These are phyloP conservation scores for Jackrogersella minutella DNA, from an alignment of 495 filamentous ascomycete species.

Conservation along the genomic window DNA sequence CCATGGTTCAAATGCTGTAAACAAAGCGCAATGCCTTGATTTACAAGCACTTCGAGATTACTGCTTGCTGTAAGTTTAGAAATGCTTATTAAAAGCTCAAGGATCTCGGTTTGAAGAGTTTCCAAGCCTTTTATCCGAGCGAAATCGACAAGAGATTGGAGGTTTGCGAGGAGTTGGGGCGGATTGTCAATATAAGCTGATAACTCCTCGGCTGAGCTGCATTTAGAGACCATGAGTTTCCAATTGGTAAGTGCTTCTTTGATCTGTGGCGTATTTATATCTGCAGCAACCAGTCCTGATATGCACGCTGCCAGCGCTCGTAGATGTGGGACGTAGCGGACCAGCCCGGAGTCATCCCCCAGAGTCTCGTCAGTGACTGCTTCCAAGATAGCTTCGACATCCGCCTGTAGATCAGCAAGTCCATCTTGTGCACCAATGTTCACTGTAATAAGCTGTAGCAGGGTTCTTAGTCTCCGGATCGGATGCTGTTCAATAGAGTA, in stretches of 20 bases:
- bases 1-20: conserved; percentile 80
- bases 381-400: conserved; percentile 51
- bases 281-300: conserved; percentile 61
- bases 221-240: conserved; percentile 59
- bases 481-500: conserved; percentile 55
- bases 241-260: conserved; percentile 58
- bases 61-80: conserved; percentile 62
- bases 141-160: conserved; percentile 77
- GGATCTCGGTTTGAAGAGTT: conserved; percentile 52
- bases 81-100: conserved; percentile 60
- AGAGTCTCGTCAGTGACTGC: conserved; percentile 45
- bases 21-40: conserved; percentile 67
- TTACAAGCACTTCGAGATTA: conserved; percentile 63
- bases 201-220: conserved; percentile 60
- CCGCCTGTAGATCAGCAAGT: conserved; percentile 43
- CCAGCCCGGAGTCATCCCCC: conserved; percentile 63
- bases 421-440: conserved; percentile 46
- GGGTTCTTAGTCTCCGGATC: conserved; percentile 52
- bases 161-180: conserved; percentile 64
- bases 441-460: conserved; percentile 49
- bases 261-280: conserved; percentile 58
- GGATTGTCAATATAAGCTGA: conserved; percentile 68
- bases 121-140: conserved; percentile 74
- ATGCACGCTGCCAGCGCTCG: conserved; percentile 62
- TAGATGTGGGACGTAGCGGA: conserved; percentile 64